Evolutionary conservation across 1,139 yeast genomes (phyloP).

Genomic region (Lodderomyces oxycetoniae): DNA sequence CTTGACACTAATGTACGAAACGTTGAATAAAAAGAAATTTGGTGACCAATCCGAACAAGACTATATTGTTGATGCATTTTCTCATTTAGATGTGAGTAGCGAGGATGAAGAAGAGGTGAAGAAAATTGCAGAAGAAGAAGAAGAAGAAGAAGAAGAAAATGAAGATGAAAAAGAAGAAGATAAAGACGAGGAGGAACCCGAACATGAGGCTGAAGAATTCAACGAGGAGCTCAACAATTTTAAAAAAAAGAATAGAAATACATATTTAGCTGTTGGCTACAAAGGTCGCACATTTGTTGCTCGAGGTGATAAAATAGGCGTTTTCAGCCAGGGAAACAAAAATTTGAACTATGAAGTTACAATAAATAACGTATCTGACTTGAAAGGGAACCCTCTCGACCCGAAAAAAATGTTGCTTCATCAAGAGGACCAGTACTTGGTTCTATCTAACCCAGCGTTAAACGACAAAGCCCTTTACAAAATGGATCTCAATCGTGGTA

Average conservation of each 20-base stretch:
- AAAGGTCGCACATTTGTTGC: constrained; percentile 74
- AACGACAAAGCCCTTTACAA: constrained; percentile 46
- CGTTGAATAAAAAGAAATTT: constrained; percentile 51
- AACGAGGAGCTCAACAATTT: constrained; percentile 14
- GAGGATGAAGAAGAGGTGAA: constrained; percentile 18
- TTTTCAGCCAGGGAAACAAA: constrained; percentile 58
- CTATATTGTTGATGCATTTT: constrained; percentile 26
- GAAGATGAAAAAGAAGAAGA: constrained; percentile 16
- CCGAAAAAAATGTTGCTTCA: constrained; percentile 74
- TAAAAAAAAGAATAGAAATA: constrained; percentile 40
- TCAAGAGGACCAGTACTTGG: constrained; percentile 62
- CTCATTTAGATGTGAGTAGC: constrained; percentile 26
- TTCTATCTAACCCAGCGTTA: constrained; percentile 51
- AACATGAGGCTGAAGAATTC: constrained; percentile 11
- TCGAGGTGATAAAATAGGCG: constrained; percentile 76
- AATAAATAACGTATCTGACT: constrained; percentile 53
- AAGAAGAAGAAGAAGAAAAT: constrained; percentile 14
- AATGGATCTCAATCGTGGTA: constrained; percentile 77
- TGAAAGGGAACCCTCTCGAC: constrained; percentile 48
- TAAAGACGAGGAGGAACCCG: constrained; percentile 15
- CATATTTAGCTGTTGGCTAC: constrained; percentile 65
- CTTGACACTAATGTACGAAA: constrained; percentile 59
- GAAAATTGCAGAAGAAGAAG: constrained; percentile 15
- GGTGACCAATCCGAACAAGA: constrained; percentile 16
- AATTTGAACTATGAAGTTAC: constrained; percentile 61